Evolutionary conservation across 257 asterid genomes (phyloP).

Genomic region (Ophiorrhiza pumila): DNA sequence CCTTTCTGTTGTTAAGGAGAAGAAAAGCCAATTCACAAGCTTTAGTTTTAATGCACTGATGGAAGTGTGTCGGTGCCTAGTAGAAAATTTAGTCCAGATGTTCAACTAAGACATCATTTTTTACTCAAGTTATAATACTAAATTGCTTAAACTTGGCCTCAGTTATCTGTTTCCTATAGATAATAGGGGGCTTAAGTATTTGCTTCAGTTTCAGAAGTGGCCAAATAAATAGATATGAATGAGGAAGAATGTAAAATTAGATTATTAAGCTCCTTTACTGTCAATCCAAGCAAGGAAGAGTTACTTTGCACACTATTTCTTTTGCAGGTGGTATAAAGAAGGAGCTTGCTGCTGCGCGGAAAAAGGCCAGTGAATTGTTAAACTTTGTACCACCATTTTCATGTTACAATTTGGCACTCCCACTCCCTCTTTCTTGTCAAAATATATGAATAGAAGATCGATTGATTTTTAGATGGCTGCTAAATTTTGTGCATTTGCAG

Average conservation of each 20-base stretch:
- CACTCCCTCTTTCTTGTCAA: slow-evolving; percentile 3
- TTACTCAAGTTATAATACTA: not conserved
- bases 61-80: not conserved
- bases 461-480: slow-evolving; percentile 2
- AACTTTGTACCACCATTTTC: slow-evolving; percentile 17
- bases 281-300: not conserved
- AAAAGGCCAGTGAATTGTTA: slow-evolving; percentile 48
- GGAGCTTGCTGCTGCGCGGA: slow-evolving; percentile 63
- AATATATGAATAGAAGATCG: not conserved
- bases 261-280: not conserved
- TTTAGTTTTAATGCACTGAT: not conserved
- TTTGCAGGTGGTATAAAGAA: slow-evolving; percentile 62
- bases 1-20: slow-evolving; percentile 1
- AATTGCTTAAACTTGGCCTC: not conserved
- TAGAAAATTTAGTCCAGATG: not conserved
- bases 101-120: not conserved
- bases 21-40: not conserved
- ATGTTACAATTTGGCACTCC: slow-evolving; percentile 11
- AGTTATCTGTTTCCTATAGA: too few species aligned
- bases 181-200: too few species aligned
- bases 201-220: not conserved
- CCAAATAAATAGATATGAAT: not conserved
- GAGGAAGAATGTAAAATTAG: not conserved
- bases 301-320: not conserved
- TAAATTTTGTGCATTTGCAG: slow-evolving; percentile 32